Evolutionary conservation across 1,139 yeast species (phyloP).

Genomic region (Candida neerlandica): DNA sequence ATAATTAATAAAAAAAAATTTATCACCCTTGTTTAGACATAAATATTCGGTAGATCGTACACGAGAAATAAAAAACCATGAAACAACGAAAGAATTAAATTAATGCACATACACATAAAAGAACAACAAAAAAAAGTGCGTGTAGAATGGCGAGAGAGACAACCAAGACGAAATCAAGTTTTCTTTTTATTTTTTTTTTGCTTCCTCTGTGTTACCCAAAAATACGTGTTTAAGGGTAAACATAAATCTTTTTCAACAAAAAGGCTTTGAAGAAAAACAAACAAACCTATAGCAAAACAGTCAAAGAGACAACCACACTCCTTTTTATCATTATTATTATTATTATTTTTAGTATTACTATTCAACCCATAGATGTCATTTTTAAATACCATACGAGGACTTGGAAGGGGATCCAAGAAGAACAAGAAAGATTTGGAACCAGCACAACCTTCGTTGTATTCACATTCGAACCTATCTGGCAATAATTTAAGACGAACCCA

Average conservation of each 20-base stretch:
- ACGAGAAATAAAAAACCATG: not conserved
- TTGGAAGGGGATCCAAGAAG: slow-evolving; percentile 66
- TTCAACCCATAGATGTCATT: slow-evolving; percentile 40
- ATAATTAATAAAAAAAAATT: slow-evolving; percentile 6
- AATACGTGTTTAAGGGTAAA: slow-evolving; percentile 1
- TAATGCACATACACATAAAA: not conserved
- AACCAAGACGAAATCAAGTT: not conserved
- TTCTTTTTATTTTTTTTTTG: not conserved
- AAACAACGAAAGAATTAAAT: too few species aligned
- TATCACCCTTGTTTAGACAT: not conserved
- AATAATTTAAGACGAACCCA: slow-evolving; percentile 42
- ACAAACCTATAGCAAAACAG: not conserved
- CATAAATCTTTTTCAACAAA: not conserved
- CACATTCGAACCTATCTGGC: slow-evolving; percentile 34
- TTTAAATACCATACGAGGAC: slow-evolving; percentile 55
- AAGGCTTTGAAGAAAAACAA: not conserved
- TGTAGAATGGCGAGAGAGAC: not conserved
- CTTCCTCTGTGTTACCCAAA: not conserved
- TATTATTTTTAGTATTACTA: not conserved
- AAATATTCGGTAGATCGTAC: slow-evolving; percentile 2
- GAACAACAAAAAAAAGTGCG: not conserved
- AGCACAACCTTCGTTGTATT: slow-evolving; percentile 28
- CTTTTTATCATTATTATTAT: not conserved
- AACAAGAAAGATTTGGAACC: slow-evolving; percentile 47
- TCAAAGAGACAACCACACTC: not conserved